Conservation (phyloP, 495 filamentous ascomycete species). For the Penicillium salamii region DNA sequence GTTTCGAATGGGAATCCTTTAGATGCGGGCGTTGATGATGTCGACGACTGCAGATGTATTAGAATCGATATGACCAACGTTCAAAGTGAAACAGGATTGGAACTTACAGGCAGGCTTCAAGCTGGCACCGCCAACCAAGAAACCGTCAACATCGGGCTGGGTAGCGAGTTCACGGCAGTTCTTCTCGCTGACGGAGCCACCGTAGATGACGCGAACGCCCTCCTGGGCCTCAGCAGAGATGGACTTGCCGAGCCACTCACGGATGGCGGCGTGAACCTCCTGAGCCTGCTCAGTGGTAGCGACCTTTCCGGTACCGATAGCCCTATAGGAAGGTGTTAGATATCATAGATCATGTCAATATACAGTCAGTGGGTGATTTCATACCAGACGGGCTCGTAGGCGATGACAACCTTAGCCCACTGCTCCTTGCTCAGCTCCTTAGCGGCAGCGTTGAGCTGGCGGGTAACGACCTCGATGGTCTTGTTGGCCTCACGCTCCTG, state of each 20-base stretch:
- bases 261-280: constrained; percentile 91
- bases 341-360: neutral
- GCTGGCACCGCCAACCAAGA: constrained; percentile 96
- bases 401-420: constrained; percentile 93
- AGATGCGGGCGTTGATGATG: constrained; percentile 61
- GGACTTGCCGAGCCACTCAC: constrained; percentile 76
- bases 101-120: constrained; percentile 95
- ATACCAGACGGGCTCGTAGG: constrained; percentile 97
- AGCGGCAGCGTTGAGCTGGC: constrained; percentile 66
- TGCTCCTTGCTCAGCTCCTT: constrained; percentile 63
- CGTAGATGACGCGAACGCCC: constrained; percentile 87
- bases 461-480: constrained; percentile 88
- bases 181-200: constrained; percentile 95
- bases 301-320: constrained; percentile 97
- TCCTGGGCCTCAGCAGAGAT: constrained; percentile 70
- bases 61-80: constrained; percentile 4
- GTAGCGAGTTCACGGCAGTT: constrained; percentile 92
- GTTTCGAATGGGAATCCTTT: constrained; percentile 23
- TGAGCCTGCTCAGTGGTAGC: constrained; percentile 91
- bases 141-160: constrained; percentile 94
- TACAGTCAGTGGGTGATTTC: constrained; percentile 4
- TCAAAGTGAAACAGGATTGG: neutral
- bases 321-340: constrained; percentile 41
- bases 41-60: constrained; percentile 52
- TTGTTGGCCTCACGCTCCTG: constrained; percentile 79